Evolutionary conservation across 495 filamentous ascomycete species (phyloP).

Genomic region (Penicillium canescens): DNA sequence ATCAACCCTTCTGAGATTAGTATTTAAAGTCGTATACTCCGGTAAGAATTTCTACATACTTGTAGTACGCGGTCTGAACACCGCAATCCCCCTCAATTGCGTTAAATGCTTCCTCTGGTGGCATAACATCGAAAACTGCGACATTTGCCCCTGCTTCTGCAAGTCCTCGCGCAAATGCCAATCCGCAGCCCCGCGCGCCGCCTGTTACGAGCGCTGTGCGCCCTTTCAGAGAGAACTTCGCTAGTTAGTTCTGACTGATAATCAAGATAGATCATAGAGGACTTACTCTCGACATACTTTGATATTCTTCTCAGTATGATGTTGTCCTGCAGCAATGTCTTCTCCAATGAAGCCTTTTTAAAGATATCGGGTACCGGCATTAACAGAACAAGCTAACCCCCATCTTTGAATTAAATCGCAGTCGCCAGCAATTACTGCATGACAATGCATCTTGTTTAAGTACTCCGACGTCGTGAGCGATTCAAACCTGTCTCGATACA

Average conservation of each 20-base stretch:
- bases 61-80: slow-evolving; percentile 40
- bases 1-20: slow-evolving; percentile 55
- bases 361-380: slow-evolving; percentile 9
- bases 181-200: slow-evolving; percentile 78
- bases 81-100: slow-evolving; percentile 31
- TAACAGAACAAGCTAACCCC: slow-evolving; percentile 12
- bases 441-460: not conserved
- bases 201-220: slow-evolving; percentile 82
- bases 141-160: slow-evolving; percentile 86
- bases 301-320: not conserved
- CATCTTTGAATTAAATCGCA: slow-evolving; percentile 11
- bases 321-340: too few species aligned
- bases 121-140: slow-evolving; percentile 60
- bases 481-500: not conserved
- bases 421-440: too few species aligned
- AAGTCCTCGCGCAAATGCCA: slow-evolving; percentile 72
- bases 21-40: slow-evolving; percentile 51
- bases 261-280: not conserved
- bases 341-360: not conserved
- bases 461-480: not conserved
- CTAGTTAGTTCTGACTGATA: slow-evolving; percentile 5
- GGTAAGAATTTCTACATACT: slow-evolving; percentile 43
- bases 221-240: slow-evolving; percentile 41
- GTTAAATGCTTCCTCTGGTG: slow-evolving; percentile 26
- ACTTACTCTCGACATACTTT: slow-evolving; percentile 17